phyloP scores from a whole-genome alignment of 768 basidiomycete species.

The Leccinum rimulosum region DNA sequence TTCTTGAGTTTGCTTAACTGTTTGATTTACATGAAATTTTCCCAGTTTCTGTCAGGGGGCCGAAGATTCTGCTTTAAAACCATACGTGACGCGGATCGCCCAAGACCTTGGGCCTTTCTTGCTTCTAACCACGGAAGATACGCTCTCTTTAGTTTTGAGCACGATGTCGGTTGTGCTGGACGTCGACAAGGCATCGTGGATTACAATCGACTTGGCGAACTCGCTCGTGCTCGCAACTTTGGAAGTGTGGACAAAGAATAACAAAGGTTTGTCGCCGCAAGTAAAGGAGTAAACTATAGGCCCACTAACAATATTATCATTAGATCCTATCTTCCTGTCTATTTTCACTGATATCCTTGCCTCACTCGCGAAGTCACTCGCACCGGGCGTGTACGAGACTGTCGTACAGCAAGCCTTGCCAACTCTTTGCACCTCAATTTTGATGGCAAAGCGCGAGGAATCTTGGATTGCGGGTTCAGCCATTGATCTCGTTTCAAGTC shows the following conservation, averaged over 20 bases:
- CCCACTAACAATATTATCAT: conserved; percentile 13
- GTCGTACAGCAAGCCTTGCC: conserved; percentile 77
- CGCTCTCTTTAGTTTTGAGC: conserved; percentile 83
- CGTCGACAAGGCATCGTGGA: conserved; percentile 71
- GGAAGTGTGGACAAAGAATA: conserved; percentile 84
- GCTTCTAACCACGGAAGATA: conserved; percentile 77
- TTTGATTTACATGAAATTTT: conserved; percentile 8
- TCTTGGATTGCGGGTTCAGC: conserved; percentile 78
- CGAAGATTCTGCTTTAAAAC: conserved; percentile 51
- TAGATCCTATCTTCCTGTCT: conserved; percentile 88
- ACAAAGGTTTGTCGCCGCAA: conserved; percentile 55
- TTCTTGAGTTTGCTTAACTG: not conserved
- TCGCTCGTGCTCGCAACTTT: conserved; percentile 67
- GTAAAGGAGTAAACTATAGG: not conserved
- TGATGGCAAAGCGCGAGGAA: conserved; percentile 54
- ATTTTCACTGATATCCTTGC: conserved; percentile 79
- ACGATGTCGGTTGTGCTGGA: conserved; percentile 78
- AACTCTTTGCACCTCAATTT: conserved; percentile 62
- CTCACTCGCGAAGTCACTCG: conserved; percentile 60
- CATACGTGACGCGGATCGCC: conserved; percentile 72
- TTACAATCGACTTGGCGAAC: conserved; percentile 61
- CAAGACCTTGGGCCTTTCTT: conserved; percentile 84
- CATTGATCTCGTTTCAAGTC: conserved; percentile 74
- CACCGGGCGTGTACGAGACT: conserved; percentile 61
- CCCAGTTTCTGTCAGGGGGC: conserved; percentile 67